A percentile compares a stretch with the other conserved stretches of the same genome.
Conservation (phyloP, 805 yeast genomes). For the Gaillardinia entomophila region DNA sequence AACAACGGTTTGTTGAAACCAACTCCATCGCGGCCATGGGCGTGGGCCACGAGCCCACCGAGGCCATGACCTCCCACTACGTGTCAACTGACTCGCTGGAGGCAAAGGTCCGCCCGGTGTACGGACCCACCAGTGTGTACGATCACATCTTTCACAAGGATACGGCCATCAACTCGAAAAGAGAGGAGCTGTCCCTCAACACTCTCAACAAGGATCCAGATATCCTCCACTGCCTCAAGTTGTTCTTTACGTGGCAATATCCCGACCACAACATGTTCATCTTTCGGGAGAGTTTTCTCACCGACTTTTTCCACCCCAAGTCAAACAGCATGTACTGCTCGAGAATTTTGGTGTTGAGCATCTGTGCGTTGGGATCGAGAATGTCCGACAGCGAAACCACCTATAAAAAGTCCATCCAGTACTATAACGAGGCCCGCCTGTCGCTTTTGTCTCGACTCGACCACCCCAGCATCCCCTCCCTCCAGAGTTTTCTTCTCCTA, state of each 20-base stretch:
- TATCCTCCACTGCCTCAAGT: conserved; percentile 29
- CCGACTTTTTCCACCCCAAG: conserved; percentile 55
- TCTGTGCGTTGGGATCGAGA: conserved; percentile 55
- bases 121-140: conserved; percentile 43
- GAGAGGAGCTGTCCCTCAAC: conserved; percentile 4
- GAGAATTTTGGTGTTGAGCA: conserved; percentile 45
- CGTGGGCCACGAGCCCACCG: conserved; percentile 1
- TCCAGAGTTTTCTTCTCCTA: conserved; percentile 53
- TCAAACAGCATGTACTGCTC: conserved; percentile 50
- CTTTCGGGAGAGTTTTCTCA: conserved; percentile 57
- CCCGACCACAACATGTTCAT: conserved; percentile 60
- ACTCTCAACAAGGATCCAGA: conserved; percentile 9
- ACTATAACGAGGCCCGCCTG: conserved; percentile 43
- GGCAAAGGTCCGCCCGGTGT: conserved; percentile 28
- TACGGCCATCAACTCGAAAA: conserved; percentile 2
- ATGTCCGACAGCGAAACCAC: conserved; percentile 40
- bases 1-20: conserved; percentile 13
- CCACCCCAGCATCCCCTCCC: conserved; percentile 46
- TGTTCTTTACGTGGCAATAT: conserved; percentile 60
- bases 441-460: conserved; percentile 36
- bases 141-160: conserved; percentile 21
- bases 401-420: conserved; percentile 35
- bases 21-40: conserved; percentile 11
- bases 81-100: conserved; percentile 1
- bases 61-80: neutral